A percentile compares a stretch with the other conserved stretches of the same genome.
These are phyloP conservation scores for Comarum palustre DNA, from an alignment of 306 rosid species.

Conservation along the genomic window DNA sequence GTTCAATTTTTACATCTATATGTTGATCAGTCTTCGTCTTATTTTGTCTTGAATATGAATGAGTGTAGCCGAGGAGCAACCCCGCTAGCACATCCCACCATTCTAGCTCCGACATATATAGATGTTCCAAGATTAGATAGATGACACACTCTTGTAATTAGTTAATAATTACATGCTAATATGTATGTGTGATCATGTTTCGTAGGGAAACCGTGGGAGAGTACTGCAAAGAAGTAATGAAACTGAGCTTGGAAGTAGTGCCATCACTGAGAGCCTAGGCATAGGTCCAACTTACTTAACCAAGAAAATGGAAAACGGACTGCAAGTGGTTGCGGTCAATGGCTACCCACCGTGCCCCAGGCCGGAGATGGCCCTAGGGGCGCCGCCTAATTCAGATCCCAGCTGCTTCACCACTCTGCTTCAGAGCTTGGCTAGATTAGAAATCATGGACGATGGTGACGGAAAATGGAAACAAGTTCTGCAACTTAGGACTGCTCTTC, in stretches of 20 bases:
- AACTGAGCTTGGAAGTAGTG: slow-evolving; percentile 33
- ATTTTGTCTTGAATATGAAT: too few species aligned
- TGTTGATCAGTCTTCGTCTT: too few species aligned
- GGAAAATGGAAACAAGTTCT: slow-evolving; percentile 29
- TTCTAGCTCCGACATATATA: too few species aligned
- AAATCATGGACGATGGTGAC: slow-evolving; percentile 29
- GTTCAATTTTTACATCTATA: too few species aligned
- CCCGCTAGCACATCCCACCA: too few species aligned
- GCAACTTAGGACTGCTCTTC: slow-evolving; percentile 18
- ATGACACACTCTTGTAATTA: not conserved
- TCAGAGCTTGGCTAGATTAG: slow-evolving; percentile 36
- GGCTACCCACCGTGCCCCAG: slow-evolving; percentile 53
- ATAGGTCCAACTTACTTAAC: slow-evolving; percentile 31
- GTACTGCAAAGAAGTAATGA: slow-evolving; percentile 42
- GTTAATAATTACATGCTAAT: not conserved
- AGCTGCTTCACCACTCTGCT: slow-evolving; percentile 47
- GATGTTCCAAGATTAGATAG: not conserved
- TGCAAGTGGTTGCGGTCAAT: slow-evolving; percentile 51
- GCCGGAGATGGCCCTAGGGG: slow-evolving; percentile 40
- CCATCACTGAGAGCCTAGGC: slow-evolving; percentile 48
- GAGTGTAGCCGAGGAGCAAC: too few species aligned
- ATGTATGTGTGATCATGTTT: not conserved
- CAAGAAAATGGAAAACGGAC: slow-evolving; percentile 36
- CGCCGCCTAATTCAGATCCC: slow-evolving; percentile 59
- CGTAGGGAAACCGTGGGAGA: slow-evolving; percentile 50